Conservation (phyloP, 73 alveolate species). For the Symbiodinium natans region DNA sequence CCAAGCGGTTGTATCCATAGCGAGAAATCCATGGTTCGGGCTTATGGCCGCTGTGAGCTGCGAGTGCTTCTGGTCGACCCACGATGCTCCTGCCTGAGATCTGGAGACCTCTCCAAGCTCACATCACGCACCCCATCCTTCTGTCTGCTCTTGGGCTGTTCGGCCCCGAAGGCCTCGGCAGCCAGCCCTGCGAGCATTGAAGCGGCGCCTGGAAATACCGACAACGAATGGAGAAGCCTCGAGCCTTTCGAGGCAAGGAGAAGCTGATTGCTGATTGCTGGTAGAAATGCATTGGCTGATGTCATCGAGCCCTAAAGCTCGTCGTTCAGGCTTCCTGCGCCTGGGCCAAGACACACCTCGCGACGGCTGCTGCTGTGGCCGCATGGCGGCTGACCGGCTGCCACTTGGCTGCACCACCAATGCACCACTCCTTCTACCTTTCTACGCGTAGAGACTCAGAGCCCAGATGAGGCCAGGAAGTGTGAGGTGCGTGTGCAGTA, state of each 20-base stretch:
- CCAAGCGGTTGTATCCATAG: neutral
- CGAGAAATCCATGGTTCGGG: neutral
- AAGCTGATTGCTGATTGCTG: neutral
- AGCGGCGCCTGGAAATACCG: neutral
- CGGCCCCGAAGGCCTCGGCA: neutral
- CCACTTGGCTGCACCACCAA: neutral
- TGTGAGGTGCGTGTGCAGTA: neutral
- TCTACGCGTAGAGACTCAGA: too few relatives aligned
- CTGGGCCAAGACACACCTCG: neutral
- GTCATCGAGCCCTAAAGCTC: too few relatives aligned
- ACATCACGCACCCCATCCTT: too few relatives aligned
- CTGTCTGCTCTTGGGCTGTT: too few relatives aligned
- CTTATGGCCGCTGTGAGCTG: neutral
- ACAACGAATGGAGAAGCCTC: neutral
- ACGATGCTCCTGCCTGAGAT: neutral
- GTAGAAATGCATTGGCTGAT: too few relatives aligned
- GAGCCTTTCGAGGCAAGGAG: conserved; percentile 6
- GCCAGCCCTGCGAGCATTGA: neutral
- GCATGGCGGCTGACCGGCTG: conserved; percentile 6
- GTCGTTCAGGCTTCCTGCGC: too few relatives aligned
- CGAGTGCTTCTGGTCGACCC: neutral
- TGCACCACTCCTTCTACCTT: too few relatives aligned
- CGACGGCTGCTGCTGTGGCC: neutral
- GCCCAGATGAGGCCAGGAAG: too few relatives aligned
- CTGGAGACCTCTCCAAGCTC: too few relatives aligned